These are phyloP conservation scores for Verticillium albo-atrum DNA, from an alignment of 2,329 filamentous ascomycete genomes.

Conservation along the genomic window DNA sequence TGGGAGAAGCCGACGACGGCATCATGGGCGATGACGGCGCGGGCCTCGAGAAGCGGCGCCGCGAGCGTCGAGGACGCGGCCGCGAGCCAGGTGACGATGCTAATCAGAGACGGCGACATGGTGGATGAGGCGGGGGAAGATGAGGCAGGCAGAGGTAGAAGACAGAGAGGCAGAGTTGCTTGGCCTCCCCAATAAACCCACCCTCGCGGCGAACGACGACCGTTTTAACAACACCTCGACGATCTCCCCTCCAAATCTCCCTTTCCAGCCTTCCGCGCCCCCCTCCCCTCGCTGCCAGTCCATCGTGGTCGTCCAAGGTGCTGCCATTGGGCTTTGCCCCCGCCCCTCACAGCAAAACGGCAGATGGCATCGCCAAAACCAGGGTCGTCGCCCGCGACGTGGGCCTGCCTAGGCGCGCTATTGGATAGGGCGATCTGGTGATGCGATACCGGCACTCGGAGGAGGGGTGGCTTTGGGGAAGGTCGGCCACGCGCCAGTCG, in stretches of 20 bases:
- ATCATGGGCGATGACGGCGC: slow-evolving; percentile 23
- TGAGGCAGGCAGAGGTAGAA: too few species aligned
- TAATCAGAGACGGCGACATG: slow-evolving; percentile 11
- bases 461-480: neutral
- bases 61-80: slow-evolving; percentile 6
- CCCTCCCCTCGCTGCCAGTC: too few species aligned
- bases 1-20: slow-evolving; percentile 26
- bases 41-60: slow-evolving; percentile 19
- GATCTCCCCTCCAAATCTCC: neutral
- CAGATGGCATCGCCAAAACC: neutral
- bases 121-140: neutral
- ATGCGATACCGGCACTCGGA: neutral
- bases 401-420: neutral
- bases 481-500: neutral
- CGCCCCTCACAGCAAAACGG: neutral
- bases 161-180: neutral
- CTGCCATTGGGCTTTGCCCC: neutral
- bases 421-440: neutral
- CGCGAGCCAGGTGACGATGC: slow-evolving; percentile 10
- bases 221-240: too few species aligned
- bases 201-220: too few species aligned
- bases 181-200: too few species aligned
- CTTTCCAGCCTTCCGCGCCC: too few species aligned
- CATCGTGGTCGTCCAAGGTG: neutral
- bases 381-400: neutral